These are phyloP conservation scores for Arachis stenosperma DNA, from an alignment of 306 rosid species.

Conservation along the genomic window DNA sequence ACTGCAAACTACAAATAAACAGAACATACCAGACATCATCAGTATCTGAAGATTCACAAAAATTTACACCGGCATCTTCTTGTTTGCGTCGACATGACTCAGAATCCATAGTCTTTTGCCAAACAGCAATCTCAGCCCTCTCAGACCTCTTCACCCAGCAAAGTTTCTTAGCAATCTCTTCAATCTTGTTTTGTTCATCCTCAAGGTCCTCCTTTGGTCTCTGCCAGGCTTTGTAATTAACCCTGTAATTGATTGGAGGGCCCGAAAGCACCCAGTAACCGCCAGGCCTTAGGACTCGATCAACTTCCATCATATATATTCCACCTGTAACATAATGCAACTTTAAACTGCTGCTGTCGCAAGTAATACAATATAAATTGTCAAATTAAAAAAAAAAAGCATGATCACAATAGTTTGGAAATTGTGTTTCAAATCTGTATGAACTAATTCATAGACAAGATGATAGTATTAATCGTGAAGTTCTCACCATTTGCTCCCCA, in stretches of 20 bases:
- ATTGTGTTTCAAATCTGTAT: constrained; percentile 10
- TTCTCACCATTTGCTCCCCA: constrained; percentile 74
- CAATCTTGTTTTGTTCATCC: constrained; percentile 80
- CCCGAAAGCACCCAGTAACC: constrained; percentile 88
- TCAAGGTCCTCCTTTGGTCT: constrained; percentile 77
- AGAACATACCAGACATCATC: constrained; percentile 70
- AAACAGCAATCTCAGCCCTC: constrained; percentile 80
- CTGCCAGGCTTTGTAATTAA: constrained; percentile 68
- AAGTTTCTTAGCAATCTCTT: constrained; percentile 72
- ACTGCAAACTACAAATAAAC: background rate
- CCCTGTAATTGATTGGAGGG: constrained; percentile 80
- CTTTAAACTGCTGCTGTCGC: constrained; percentile 27
- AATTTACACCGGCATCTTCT: constrained; percentile 54
- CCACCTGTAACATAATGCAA: constrained; percentile 55
- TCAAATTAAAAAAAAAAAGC: constrained; percentile 19
- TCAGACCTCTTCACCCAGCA: constrained; percentile 92
- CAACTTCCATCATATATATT: constrained; percentile 73
- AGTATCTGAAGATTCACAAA: constrained; percentile 56
- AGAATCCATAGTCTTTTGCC: constrained; percentile 69
- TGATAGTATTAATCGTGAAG: constrained; percentile 5
- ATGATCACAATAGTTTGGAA: background rate
- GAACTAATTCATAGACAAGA: background rate
- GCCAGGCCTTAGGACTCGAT: constrained; percentile 83
- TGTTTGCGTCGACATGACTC: constrained; percentile 65
- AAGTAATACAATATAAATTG: constrained; percentile 17